Percentiles rank a stretch among this genome's conserved stretches.
phyloP scores from a whole-genome alignment of 148 eudicot species.

The Amaranthus hypochondriacus region DNA sequence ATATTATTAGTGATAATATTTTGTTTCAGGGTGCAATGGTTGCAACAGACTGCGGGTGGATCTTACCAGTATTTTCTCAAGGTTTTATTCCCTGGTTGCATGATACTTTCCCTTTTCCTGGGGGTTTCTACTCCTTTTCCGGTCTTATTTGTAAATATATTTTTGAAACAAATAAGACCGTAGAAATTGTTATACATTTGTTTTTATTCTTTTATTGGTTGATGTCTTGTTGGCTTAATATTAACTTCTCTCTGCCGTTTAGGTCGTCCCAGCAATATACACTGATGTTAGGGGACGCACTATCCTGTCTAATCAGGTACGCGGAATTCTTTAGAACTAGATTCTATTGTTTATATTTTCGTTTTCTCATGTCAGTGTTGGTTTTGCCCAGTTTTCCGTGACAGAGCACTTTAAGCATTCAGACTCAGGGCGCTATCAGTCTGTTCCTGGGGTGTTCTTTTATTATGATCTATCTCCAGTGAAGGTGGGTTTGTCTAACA shows the following conservation, averaged over 20 bases:
- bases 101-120: not conserved
- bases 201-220: not conserved
- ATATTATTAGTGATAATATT: not conserved
- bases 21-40: slow-evolving; percentile 56
- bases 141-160: not conserved
- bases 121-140: not conserved
- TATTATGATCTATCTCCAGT: slow-evolving; percentile 87
- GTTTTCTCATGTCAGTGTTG: not conserved
- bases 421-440: slow-evolving; percentile 48
- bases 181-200: not conserved
- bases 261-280: slow-evolving; percentile 89
- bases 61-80: slow-evolving; percentile 72
- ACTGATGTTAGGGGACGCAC: slow-evolving; percentile 47
- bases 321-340: slow-evolving; percentile 10
- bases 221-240: not conserved
- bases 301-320: slow-evolving; percentile 82
- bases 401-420: slow-evolving; percentile 68
- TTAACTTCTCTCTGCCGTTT: slow-evolving; percentile 35
- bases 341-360: not conserved
- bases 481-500: slow-evolving; percentile 41
- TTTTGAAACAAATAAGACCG: not conserved
- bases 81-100: slow-evolving; percentile 33
- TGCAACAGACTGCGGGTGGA: slow-evolving; percentile 55
- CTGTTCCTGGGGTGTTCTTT: slow-evolving; percentile 83
- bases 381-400: slow-evolving; percentile 68